Percentiles rank a stretch among this genome's conserved stretches.
These are phyloP conservation scores for Rhodomyrtus psidioides DNA, from an alignment of 441 rosid species.

Conservation along the genomic window DNA sequence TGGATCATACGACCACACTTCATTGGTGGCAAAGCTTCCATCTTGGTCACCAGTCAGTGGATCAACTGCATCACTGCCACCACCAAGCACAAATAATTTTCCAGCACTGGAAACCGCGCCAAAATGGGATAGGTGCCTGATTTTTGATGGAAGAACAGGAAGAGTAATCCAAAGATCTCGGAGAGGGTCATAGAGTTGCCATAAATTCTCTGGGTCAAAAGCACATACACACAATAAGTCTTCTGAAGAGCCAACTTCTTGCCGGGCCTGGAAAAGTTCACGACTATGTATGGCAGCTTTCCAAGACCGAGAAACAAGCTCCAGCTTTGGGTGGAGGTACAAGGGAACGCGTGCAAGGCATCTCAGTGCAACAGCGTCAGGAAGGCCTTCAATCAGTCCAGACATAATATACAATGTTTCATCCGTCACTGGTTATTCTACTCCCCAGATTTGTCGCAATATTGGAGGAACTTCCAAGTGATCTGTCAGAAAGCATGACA, in stretches of 20 bases:
- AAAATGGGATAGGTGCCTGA: slow-evolving; percentile 80
- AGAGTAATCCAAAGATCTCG: slow-evolving; percentile 81
- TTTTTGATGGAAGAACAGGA: slow-evolving; percentile 79
- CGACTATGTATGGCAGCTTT: slow-evolving; percentile 58
- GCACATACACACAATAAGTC: slow-evolving; percentile 74
- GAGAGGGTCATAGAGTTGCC: slow-evolving; percentile 89
- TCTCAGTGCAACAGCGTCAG: slow-evolving; percentile 81
- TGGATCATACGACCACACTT: slow-evolving; percentile 92
- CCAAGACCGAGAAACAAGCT: slow-evolving; percentile 90
- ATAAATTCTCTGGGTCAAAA: slow-evolving; percentile 83
- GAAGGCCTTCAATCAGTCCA: slow-evolving; percentile 84
- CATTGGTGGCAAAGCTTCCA: slow-evolving; percentile 85
- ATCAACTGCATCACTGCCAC: slow-evolving; percentile 92
- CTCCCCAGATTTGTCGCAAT: neutral
- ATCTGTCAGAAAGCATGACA: neutral
- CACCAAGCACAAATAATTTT: slow-evolving; percentile 80
- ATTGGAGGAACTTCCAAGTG: neutral
- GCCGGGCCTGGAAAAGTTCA: slow-evolving; percentile 68
- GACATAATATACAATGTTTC: slow-evolving; percentile 52
- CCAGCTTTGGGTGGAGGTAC: slow-evolving; percentile 56
- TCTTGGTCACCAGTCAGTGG: slow-evolving; percentile 88
- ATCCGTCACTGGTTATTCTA: slow-evolving; percentile 9
- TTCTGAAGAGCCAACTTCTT: slow-evolving; percentile 63
- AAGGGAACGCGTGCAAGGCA: slow-evolving; percentile 88
- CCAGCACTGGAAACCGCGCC: slow-evolving; percentile 63